Conservation (phyloP, 2,329 filamentous ascomycete species). For the Plectosphaerella sp. region DNA sequence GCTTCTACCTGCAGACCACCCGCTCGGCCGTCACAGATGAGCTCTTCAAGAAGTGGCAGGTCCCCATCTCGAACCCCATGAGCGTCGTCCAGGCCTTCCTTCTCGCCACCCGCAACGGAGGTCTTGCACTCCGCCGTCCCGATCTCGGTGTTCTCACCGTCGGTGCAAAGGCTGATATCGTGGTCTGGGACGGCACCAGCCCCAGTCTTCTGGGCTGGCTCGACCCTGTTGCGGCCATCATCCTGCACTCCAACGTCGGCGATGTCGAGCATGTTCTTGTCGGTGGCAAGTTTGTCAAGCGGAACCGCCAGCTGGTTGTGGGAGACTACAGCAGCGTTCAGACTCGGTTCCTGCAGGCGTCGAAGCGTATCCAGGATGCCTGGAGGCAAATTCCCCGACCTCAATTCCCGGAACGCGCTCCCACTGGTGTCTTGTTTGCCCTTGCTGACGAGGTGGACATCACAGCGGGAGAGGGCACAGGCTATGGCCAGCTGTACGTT, state of each 20-base stretch:
- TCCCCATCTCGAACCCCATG: slow-evolving; percentile 45
- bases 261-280: slow-evolving; percentile 48
- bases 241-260: slow-evolving; percentile 47
- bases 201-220: slow-evolving; percentile 47
- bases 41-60: slow-evolving; percentile 29
- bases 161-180: slow-evolving; percentile 49
- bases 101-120: slow-evolving; percentile 49
- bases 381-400: slow-evolving; percentile 19
- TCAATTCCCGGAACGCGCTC: slow-evolving; percentile 16
- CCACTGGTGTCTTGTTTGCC: slow-evolving; percentile 4
- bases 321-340: slow-evolving; percentile 20
- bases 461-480: background rate
- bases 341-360: slow-evolving; percentile 20
- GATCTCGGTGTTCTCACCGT: slow-evolving; percentile 45
- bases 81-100: slow-evolving; percentile 48
- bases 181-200: slow-evolving; percentile 43
- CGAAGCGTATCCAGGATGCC: slow-evolving; percentile 21
- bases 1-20: slow-evolving; percentile 45
- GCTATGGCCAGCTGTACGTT: background rate
- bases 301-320: slow-evolving; percentile 30
- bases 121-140: slow-evolving; percentile 40
- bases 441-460: background rate
- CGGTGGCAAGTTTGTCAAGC: slow-evolving; percentile 42
- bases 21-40: slow-evolving; percentile 31
- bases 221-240: slow-evolving; percentile 50